A percentile compares a stretch with the other conserved stretches of the same genome.
phyloP scores from a whole-genome alignment of 306 rosid species.

The Medicago ruthenica region DNA sequence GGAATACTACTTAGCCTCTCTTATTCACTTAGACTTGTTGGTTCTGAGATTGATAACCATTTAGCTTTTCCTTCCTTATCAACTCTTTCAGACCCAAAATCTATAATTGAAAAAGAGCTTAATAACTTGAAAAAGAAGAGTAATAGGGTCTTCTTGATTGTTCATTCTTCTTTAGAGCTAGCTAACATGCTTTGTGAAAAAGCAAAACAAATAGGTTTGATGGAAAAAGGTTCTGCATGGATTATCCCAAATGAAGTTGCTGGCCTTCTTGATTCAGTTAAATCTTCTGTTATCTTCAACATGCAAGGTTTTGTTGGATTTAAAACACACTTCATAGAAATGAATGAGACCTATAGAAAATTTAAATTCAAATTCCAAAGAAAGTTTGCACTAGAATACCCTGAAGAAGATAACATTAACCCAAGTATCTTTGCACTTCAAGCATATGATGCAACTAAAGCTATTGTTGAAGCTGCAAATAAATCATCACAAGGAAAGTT shows the following conservation, averaged over 20 bases:
- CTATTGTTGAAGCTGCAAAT: slow-evolving; percentile 40
- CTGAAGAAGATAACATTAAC: slow-evolving; percentile 56
- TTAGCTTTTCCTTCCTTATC: slow-evolving; percentile 48
- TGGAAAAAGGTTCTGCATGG: slow-evolving; percentile 67
- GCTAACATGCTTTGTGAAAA: slow-evolving; percentile 47
- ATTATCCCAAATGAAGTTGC: slow-evolving; percentile 58
- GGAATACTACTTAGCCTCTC: slow-evolving; percentile 45
- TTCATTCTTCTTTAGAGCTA: slow-evolving; percentile 55
- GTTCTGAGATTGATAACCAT: slow-evolving; percentile 52
- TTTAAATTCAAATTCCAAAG: slow-evolving; percentile 56
- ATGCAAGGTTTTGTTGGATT: slow-evolving; percentile 77
- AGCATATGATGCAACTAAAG: slow-evolving; percentile 56
- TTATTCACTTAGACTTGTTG: slow-evolving; percentile 51
- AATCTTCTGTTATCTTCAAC: slow-evolving; percentile 45
- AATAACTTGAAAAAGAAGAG: slow-evolving; percentile 46
- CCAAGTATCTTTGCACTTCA: slow-evolving; percentile 63
- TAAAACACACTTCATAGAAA: slow-evolving; percentile 48
- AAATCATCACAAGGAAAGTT: slow-evolving; percentile 41
- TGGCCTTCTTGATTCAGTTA: slow-evolving; percentile 54
- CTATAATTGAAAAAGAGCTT: slow-evolving; percentile 50
- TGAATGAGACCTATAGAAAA: slow-evolving; percentile 28
- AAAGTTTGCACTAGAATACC: slow-evolving; percentile 49
- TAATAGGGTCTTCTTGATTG: slow-evolving; percentile 60
- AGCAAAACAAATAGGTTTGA: slow-evolving; percentile 64
- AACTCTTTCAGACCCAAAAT: slow-evolving; percentile 46